A percentile compares a stretch with the other conserved stretches of the same genome.
These are phyloP conservation scores for Saturnispora gosingensis DNA, from an alignment of 805 yeast species.

Conservation along the genomic window DNA sequence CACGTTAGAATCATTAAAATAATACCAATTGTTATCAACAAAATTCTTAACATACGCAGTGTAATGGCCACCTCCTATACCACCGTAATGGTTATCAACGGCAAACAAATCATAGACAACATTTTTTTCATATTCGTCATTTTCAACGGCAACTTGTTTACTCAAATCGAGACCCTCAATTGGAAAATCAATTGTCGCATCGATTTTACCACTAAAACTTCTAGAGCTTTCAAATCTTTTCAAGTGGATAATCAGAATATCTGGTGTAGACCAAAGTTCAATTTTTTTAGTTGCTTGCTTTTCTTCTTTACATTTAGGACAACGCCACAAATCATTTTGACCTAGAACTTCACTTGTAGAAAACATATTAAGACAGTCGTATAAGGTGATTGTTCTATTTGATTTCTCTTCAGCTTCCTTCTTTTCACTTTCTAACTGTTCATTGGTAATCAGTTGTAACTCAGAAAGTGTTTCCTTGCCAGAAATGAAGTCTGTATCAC, in stretches of 20 bases:
- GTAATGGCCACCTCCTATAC: slow-evolving; percentile 95
- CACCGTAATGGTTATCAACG: slow-evolving; percentile 94
- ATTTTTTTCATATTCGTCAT: slow-evolving; percentile 27
- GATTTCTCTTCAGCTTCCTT: slow-evolving; percentile 21
- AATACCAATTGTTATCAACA: slow-evolving; percentile 74
- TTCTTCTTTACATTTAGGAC: slow-evolving; percentile 83
- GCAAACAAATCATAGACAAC: slow-evolving; percentile 78
- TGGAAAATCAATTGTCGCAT: slow-evolving; percentile 78
- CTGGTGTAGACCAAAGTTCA: slow-evolving; percentile 91
- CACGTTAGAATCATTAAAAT: slow-evolving; percentile 81
- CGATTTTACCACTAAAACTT: slow-evolving; percentile 83
- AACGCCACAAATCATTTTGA: slow-evolving; percentile 87
- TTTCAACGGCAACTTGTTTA: slow-evolving; percentile 35
- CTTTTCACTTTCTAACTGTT: slow-evolving; percentile 43
- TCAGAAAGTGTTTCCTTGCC: slow-evolving; percentile 48
- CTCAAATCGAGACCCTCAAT: slow-evolving; percentile 70
- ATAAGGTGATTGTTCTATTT: slow-evolving; percentile 43
- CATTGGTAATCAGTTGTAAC: slow-evolving; percentile 42
- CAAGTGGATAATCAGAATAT: slow-evolving; percentile 78
- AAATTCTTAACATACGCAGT: slow-evolving; percentile 82
- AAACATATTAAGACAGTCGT: slow-evolving; percentile 68
- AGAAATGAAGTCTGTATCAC: slow-evolving; percentile 36
- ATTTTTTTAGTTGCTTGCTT: slow-evolving; percentile 85
- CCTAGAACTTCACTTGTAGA: slow-evolving; percentile 79
- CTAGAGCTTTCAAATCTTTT: slow-evolving; percentile 82